Evolutionary conservation across 2,329 filamentous ascomycete genomes (phyloP).

Genomic region (Paecilomyces fulvus): DNA sequence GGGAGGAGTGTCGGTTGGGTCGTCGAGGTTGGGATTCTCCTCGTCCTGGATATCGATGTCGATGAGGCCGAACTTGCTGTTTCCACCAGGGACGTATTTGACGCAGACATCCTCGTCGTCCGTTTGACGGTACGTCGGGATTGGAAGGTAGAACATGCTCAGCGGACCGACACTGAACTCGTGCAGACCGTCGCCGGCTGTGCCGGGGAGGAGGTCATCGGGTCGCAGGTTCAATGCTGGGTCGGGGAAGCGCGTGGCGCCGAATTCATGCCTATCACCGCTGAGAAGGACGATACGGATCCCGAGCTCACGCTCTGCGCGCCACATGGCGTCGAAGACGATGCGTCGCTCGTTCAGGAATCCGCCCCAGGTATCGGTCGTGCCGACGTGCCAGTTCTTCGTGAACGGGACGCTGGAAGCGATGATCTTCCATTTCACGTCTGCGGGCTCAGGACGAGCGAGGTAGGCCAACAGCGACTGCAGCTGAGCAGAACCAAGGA

Average conservation of each 20-base stretch:
- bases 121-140: conserved; percentile 72
- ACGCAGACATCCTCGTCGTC: conserved; percentile 76
- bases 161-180: conserved; percentile 90
- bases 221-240: conserved; percentile 15
- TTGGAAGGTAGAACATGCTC: conserved; percentile 86
- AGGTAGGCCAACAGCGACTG: conserved; percentile 73
- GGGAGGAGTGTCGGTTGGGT: conserved; percentile 2
- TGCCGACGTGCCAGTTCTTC: conserved; percentile 91
- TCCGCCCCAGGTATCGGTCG: conserved; percentile 86
- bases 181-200: conserved; percentile 46
- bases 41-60: conserved; percentile 63
- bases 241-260: conserved; percentile 66
- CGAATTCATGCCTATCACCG: conserved; percentile 95
- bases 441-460: conserved; percentile 58
- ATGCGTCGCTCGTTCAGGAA: conserved; percentile 71
- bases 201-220: conserved; percentile 13
- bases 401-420: conserved; percentile 90
- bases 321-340: conserved; percentile 89
- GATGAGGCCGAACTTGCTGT: conserved; percentile 78
- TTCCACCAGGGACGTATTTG: conserved; percentile 74
- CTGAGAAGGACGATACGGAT: conserved; percentile 75
- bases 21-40: conserved; percentile 2
- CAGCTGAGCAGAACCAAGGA: conserved; percentile 75
- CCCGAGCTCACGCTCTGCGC: conserved; percentile 60
- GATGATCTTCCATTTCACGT: conserved; percentile 88